Percentiles rank a stretch among this genome's conserved stretches.
phyloP scores from a whole-genome alignment of 2,329 filamentous ascomycete genomes.

The Ophiostoma montium region DNA sequence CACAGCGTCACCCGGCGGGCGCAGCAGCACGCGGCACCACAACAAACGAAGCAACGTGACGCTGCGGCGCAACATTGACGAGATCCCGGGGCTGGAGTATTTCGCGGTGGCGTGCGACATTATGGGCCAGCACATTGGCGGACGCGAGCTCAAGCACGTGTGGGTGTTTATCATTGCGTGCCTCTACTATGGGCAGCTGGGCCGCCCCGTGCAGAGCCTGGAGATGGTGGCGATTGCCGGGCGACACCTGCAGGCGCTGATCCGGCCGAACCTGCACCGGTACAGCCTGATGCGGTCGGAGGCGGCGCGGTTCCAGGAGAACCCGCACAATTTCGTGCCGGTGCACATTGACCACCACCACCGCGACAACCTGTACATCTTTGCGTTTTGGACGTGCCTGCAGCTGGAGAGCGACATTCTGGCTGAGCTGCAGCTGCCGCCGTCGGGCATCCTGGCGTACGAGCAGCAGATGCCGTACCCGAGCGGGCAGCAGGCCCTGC shows the following conservation, averaged over 20 bases:
- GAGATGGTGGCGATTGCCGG: constrained; percentile 44
- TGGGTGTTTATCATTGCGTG: constrained; percentile 76
- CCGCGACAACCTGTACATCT: constrained; percentile 49
- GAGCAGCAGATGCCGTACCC: constrained; percentile 55
- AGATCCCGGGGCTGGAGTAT: constrained; percentile 80
- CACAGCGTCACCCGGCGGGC: neutral
- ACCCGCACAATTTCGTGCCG: constrained; percentile 14
- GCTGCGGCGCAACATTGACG: constrained; percentile 52
- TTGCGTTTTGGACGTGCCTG: constrained; percentile 86
- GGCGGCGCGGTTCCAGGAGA: neutral
- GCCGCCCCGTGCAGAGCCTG: constrained; percentile 73
- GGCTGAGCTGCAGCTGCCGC: constrained; percentile 60
- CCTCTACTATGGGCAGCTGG: constrained; percentile 79
- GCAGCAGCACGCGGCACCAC: too few species aligned
- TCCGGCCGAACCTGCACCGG: constrained; percentile 48
- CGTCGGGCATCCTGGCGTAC: constrained; percentile 46
- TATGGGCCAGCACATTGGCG: constrained; percentile 64
- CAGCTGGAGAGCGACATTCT: constrained; percentile 69
- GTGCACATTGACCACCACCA: constrained; percentile 22
- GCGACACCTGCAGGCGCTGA: constrained; percentile 51
- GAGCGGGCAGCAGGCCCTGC: constrained; percentile 32
- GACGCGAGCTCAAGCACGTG: constrained; percentile 67
- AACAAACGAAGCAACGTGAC: neutral
- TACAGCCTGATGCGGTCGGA: constrained; percentile 15
- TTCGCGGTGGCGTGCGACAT: constrained; percentile 81